Evolutionary conservation across 2,329 filamentous ascomycete species (phyloP).

Genomic region (Daldinia sp.): DNA sequence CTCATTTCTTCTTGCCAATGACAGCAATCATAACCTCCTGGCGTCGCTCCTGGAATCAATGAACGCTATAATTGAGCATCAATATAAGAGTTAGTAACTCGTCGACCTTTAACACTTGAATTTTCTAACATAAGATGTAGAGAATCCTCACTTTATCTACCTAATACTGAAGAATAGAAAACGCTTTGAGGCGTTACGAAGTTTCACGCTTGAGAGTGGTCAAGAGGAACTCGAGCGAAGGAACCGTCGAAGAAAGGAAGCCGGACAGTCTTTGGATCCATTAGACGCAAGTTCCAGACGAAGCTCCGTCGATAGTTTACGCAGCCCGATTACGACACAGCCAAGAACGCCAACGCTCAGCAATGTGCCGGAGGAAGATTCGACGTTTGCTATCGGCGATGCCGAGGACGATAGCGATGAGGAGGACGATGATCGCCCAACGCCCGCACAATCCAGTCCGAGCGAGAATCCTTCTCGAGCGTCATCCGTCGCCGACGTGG

Average conservation of each 20-base stretch:
- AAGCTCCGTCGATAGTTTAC: constrained; percentile 75
- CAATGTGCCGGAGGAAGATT: constrained; percentile 81
- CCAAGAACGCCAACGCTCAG: constrained; percentile 69
- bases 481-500: constrained; percentile 75
- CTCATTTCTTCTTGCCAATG: constrained; percentile 90
- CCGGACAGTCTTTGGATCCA: constrained; percentile 62
- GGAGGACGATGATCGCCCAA: constrained; percentile 56
- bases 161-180: constrained; percentile 83
- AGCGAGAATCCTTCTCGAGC: constrained; percentile 73
- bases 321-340: constrained; percentile 69
- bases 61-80: constrained; percentile 90
- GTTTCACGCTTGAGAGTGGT: constrained; percentile 91
- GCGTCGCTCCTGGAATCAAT: constrained; percentile 87
- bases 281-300: constrained; percentile 64
- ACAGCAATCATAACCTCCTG: constrained; percentile 86
- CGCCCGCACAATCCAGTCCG: constrained; percentile 72
- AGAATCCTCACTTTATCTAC: constrained; percentile 85
- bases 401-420: constrained; percentile 74
- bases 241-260: constrained; percentile 76
- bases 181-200: constrained; percentile 84
- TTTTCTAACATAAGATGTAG: constrained; percentile 56
- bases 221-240: constrained; percentile 90
- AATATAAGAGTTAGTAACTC: constrained; percentile 74
- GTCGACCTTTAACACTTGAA: background rate
- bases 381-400: constrained; percentile 88